Percentiles rank a stretch among this genome's conserved stretches.
These are phyloP conservation scores for Agrocybe praecox DNA, from an alignment of 768 basidiomycete species.

Conservation along the genomic window DNA sequence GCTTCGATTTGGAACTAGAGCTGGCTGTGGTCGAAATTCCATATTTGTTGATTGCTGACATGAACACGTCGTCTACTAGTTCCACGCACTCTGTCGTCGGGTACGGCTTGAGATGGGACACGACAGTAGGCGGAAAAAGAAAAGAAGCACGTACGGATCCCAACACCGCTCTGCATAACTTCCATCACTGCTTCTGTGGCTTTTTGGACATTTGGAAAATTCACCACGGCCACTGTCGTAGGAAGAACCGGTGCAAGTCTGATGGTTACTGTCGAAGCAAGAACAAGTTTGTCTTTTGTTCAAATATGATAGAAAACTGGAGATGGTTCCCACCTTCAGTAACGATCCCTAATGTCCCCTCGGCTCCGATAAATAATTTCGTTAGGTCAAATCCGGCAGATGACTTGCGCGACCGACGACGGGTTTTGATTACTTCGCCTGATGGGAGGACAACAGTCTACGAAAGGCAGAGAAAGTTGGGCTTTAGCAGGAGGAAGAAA, in stretches of 20 bases:
- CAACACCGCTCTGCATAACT: conserved; percentile 70
- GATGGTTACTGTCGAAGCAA: conserved; percentile 59
- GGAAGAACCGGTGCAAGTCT: conserved; percentile 81
- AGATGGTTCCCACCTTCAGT: conserved; percentile 63
- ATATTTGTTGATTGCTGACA: conserved; percentile 60
- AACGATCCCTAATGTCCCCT: conserved; percentile 81
- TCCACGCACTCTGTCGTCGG: conserved; percentile 73
- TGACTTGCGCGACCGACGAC: conserved; percentile 76
- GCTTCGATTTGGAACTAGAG: background rate
- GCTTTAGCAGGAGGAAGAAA: background rate
- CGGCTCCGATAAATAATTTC: conserved; percentile 85
- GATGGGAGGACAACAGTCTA: conserved; percentile 89
- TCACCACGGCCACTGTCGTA: conserved; percentile 80
- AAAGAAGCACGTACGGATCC: conserved; percentile 60
- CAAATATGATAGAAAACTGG: background rate
- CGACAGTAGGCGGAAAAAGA: conserved; percentile 2
- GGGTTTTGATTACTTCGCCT: conserved; percentile 90
- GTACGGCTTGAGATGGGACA: background rate
- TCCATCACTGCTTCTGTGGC: conserved; percentile 79
- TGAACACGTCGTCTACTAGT: conserved; percentile 72
- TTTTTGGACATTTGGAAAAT: conserved; percentile 74
- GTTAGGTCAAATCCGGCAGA: conserved; percentile 87
- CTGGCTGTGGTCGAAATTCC: conserved; percentile 46
- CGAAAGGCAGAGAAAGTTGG: background rate
- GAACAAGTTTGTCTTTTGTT: background rate